Evolutionary conservation across 176 grass and related monocot species (phyloP), one percentile per base, ranked within the genome.

Genomic region (Oryza officinalis): DNA sequence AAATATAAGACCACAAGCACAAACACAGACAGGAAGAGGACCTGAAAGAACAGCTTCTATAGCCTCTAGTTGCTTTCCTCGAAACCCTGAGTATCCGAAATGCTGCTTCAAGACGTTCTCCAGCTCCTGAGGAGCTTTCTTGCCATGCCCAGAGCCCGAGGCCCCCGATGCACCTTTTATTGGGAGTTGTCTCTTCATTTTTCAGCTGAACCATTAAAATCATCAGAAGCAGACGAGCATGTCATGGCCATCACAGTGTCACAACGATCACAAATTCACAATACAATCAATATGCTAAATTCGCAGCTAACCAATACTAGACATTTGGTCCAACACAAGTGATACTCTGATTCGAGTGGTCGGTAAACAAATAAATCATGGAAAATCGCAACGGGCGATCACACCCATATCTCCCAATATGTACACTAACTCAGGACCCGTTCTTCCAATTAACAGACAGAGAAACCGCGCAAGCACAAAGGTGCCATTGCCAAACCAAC

Each of bases 11-110:
- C 27, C 6, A 46, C 38, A 76, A 27, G 31, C 41, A 74, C 15
- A 45, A 67, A 12, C 69, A 81, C 20, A 27, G 63, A 8, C 27
- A 49, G 66, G 59, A 52, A 59, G 35, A 49, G 22, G 44, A 94
- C 91, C 95, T 98, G 88, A 91, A 69, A 98, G 73, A 91, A 93
- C 95, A 93, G 92, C 92, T 84, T 91, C 47, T 80, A 98, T 98
- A 75, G 91, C 95, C 32, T 95, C 92, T 3, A 93, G 84, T 63
- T 98, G 92, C 78, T 91, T 95, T 84, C 95, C 95, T 4, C 92
- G 82, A 41, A 95, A 98, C 63, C 76, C 89, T 30, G 91, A 90
- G 63, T 98, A 88, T 20, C 95, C 91, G 59, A 98, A 98, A 88
- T 91, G 88, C 26, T 65, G 76, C 32, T 87, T 86, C 85, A 98